phyloP scores from a whole-genome alignment of 2,329 filamentous ascomycete genomes.

The Ophiostoma montium region DNA sequence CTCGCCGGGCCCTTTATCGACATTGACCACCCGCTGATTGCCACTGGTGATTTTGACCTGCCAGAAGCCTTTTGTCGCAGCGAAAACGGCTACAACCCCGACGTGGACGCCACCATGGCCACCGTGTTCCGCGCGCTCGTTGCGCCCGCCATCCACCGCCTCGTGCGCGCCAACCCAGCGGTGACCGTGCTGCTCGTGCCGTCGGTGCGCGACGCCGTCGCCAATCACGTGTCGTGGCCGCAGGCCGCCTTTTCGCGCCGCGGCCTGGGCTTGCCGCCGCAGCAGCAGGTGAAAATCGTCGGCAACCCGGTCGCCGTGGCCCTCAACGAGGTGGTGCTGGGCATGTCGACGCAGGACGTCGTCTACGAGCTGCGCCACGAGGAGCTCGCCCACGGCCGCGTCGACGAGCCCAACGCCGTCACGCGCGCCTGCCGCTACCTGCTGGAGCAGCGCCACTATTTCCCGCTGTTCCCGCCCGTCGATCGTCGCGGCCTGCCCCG shows the following conservation, averaged over 20 bases:
- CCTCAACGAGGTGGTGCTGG: conserved; percentile 75
- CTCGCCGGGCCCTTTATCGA: conserved; percentile 84
- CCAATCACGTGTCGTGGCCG: conserved; percentile 78
- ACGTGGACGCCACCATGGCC: conserved; percentile 64
- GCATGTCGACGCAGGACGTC: conserved; percentile 70
- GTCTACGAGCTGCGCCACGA: conserved; percentile 69
- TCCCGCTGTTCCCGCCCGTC: conserved; percentile 73
- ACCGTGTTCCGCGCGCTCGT: conserved; percentile 77
- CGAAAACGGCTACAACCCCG: conserved; percentile 42
- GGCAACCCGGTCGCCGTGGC: conserved; percentile 84
- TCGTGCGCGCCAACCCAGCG: conserved; percentile 55
- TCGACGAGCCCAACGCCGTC: conserved; percentile 44
- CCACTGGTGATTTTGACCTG: conserved; percentile 64
- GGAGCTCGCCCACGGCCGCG: conserved; percentile 47
- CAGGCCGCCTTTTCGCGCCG: conserved; percentile 47
- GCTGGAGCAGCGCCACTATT: conserved; percentile 82
- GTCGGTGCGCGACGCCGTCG: conserved; percentile 67
- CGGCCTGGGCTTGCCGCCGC: conserved; percentile 66
- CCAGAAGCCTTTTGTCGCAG: conserved; percentile 23
- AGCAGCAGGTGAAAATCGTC: conserved; percentile 61
- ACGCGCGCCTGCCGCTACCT: conserved; percentile 62
- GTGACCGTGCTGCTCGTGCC: conserved; percentile 75
- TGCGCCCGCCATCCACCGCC: conserved; percentile 54
- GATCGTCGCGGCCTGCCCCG: conserved; percentile 53
- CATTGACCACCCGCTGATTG: conserved; percentile 76